A percentile compares a stretch with the other conserved stretches of the same genome.
phyloP scores from a whole-genome alignment of 805 yeast species.

The Tetrapisispora namnaoensis region DNA sequence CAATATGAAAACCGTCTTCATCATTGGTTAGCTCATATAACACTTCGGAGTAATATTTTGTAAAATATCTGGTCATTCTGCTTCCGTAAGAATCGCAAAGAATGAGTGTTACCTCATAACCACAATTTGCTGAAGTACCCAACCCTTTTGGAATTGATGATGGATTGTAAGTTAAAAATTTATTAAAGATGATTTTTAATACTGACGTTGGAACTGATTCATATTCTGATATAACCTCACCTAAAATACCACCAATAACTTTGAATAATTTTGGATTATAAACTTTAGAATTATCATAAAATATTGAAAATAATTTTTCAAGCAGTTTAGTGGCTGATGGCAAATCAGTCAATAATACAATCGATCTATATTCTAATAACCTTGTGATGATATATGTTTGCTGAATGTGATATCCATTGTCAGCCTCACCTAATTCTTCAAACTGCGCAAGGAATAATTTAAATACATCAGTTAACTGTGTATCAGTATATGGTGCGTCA shows the following conservation, averaged over 20 bases:
- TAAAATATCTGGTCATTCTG: conserved; percentile 62
- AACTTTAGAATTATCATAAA: conserved; percentile 42
- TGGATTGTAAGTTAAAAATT: conserved; percentile 37
- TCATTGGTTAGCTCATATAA: conserved; percentile 40
- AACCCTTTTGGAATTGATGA: conserved; percentile 24
- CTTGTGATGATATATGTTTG: conserved; percentile 56
- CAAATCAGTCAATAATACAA: conserved; percentile 65
- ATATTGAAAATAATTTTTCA: conserved; percentile 45
- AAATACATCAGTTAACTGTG: conserved; percentile 55
- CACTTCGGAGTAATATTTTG: conserved; percentile 72
- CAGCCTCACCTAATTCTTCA: conserved; percentile 41
- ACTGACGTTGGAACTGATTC: conserved; percentile 53
- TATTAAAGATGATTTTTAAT: conserved; percentile 54
- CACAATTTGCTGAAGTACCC: conserved; percentile 36
- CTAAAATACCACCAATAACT: conserved; percentile 57
- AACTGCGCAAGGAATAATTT: conserved; percentile 57
- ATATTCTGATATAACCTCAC: conserved; percentile 65
- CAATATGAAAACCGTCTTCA: conserved; percentile 14
- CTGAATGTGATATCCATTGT: conserved; percentile 56
- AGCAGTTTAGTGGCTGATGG: conserved; percentile 51
- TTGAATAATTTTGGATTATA: conserved; percentile 49
- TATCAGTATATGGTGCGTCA: conserved; percentile 72
- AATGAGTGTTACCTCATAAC: conserved; percentile 53
- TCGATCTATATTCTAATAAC: conserved; percentile 65
- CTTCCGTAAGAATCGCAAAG: conserved; percentile 65